Evolutionary conservation across 805 yeast genomes (phyloP), one percentile per base, ranked within the genome.

Genomic region (Lipomyces orientalis): DNA sequence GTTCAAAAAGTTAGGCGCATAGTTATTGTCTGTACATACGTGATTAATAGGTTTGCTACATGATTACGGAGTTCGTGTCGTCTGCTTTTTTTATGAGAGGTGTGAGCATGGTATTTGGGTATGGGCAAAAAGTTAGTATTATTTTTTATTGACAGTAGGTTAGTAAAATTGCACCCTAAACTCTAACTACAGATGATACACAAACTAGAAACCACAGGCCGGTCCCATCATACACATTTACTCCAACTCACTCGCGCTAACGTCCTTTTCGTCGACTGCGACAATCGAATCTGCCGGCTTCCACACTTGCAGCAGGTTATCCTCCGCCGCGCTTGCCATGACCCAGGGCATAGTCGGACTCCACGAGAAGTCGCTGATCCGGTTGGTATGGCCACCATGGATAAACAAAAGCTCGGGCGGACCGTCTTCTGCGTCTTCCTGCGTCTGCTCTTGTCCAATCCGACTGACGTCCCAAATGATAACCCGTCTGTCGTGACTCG

Each of bases 331-430:
- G 64, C 90, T 85, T 7, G 88, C 88, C 43, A 87, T 77, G 1
- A 90, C 82, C 78, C 88, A 84, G 33, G 83, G 81, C 59, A 88
- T 78, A 9, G 75, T 67, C 1, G 91, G 90, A 74, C 89, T 88
- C 84, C 93, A 86, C 65, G 84, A 87, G 59, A 89, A 80, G 71
- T 88, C 94, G 64, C 87, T 82, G 57, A 92, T 83, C 62, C 87
- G 82, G 59, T 85, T 86, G 1, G 93, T 86, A 79, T 92, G 97
- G 12, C 97, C 97, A 16, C 96, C 97, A 77, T 93, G 97, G 74
- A 91, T 85, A 75, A 91, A 92, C 31, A 80, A 79, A 65, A 92
- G 83, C 76, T 92, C 89, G 5, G 97, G 95, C 70, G 93, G 96
- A 10, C 87, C 86, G 68, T 84, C 85, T 46, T 84, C 84, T 35